Percentiles rank a stretch among this genome's conserved stretches.
These are phyloP conservation scores for Suillus clintonianus DNA, from an alignment of 768 basidiomycete genomes.

Conservation along the genomic window DNA sequence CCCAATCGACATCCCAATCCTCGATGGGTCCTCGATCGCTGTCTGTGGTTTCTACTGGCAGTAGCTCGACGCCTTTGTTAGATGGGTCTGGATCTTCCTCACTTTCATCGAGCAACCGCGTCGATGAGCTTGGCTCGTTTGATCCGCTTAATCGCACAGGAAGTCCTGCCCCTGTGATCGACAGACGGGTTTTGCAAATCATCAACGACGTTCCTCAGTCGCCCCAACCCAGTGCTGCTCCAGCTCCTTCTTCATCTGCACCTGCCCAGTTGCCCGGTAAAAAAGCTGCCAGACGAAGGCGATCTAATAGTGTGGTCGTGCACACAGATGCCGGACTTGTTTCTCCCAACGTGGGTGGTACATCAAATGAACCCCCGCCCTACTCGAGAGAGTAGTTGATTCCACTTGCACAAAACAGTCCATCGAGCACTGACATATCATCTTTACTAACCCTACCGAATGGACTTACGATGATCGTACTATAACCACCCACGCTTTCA, in stretches of 20 bases:
- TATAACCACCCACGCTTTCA: slow-evolving; percentile 7
- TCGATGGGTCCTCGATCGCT: slow-evolving; percentile 18
- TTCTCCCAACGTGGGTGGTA: neutral
- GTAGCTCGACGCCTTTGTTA: slow-evolving; percentile 1
- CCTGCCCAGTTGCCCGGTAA: neutral
- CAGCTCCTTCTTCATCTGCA: neutral
- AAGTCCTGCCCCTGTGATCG: slow-evolving; percentile 18
- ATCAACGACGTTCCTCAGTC: slow-evolving; percentile 25
- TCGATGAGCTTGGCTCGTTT: slow-evolving; percentile 18
- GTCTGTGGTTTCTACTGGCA: slow-evolving; percentile 18
- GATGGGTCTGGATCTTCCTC: neutral
- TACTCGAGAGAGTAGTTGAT: slow-evolving; percentile 18
- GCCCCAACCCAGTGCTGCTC: slow-evolving; percentile 9
- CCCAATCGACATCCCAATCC: neutral
- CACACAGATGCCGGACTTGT: slow-evolving; percentile 29
- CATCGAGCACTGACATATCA: neutral
- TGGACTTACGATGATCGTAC: slow-evolving; percentile 11
- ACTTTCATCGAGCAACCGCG: slow-evolving; percentile 12
- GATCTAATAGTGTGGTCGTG: slow-evolving; percentile 16
- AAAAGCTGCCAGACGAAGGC: neutral
- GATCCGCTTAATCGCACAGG: slow-evolving; percentile 21
- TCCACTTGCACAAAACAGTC: neutral
- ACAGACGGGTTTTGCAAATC: slow-evolving; percentile 30
- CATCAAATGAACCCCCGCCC: slow-evolving; percentile 19
- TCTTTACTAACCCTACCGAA: neutral